phyloP scores from a whole-genome alignment of 2,329 filamentous ascomycete genomes.

The Beauveria varroae region DNA sequence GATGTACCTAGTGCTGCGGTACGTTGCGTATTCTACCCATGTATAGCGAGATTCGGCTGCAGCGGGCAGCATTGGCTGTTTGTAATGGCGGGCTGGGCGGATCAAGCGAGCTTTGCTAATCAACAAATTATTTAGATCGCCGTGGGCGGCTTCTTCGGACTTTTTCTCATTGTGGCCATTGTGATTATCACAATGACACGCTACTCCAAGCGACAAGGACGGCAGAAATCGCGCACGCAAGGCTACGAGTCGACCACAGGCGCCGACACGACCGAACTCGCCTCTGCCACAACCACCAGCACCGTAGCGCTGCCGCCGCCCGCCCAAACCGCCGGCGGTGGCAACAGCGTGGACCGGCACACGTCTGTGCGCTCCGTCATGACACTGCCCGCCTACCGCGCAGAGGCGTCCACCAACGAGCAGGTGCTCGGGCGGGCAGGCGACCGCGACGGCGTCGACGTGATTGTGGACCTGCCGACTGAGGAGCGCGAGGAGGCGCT shows the following conservation, averaged over 20 bases:
- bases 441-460: conserved; percentile 84
- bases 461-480: conserved; percentile 78
- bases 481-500: conserved; percentile 69
- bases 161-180: neutral
- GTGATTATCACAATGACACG: neutral
- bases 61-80: neutral
- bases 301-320: neutral
- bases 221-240: neutral
- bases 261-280: conserved; percentile 1
- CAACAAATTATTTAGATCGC: neutral
- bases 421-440: conserved; percentile 81
- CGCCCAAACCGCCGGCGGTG: neutral
- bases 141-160: neutral
- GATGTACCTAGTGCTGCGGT: neutral
- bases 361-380: conserved; percentile 89
- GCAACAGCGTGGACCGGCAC: conserved; percentile 59
- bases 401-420: conserved; percentile 65
- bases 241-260: conserved; percentile 5
- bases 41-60: too few species aligned
- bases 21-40: neutral
- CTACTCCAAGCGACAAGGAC: neutral
- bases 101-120: neutral
- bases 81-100: neutral
- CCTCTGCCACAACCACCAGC: neutral
- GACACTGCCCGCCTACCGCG: conserved; percentile 81